phyloP scores from a whole-genome alignment of 495 filamentous ascomycete genomes.

The Aspergillus ostianus region DNA sequence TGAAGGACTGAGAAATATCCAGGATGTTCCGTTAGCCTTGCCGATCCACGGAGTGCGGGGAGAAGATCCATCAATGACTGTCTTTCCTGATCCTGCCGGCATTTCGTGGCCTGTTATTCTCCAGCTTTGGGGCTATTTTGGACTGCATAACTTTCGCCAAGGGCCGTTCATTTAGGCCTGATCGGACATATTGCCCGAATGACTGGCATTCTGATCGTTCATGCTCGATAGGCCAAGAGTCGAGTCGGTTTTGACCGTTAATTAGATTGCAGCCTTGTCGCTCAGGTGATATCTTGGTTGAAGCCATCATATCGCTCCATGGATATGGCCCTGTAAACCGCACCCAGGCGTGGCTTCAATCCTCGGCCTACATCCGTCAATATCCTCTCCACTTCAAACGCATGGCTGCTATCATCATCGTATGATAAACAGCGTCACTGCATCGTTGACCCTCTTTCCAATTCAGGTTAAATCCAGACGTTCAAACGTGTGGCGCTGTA shows the following conservation, averaged over 20 bases:
- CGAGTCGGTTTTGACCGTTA: not conserved
- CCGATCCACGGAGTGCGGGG: slow-evolving; percentile 24
- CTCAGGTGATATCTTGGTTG: not conserved
- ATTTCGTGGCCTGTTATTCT: slow-evolving; percentile 4
- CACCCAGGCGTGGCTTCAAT: not conserved
- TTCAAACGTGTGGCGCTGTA: slow-evolving; percentile 3
- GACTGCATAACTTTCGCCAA: not conserved
- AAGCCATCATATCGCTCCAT: not conserved
- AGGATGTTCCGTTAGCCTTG: slow-evolving; percentile 20
- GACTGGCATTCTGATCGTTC: not conserved
- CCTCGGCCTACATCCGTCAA: not conserved
- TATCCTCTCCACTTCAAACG: not conserved
- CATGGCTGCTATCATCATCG: not conserved
- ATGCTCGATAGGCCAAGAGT: not conserved
- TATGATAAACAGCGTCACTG: not conserved
- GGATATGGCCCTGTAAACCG: not conserved
- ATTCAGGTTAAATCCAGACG: not conserved
- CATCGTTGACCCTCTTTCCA: not conserved
- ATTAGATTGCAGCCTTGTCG: not conserved
- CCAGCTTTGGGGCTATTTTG: not conserved
- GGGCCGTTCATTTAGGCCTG: not conserved
- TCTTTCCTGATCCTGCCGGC: slow-evolving; percentile 1
- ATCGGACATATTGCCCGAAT: not conserved
- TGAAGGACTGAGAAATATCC: slow-evolving; percentile 21
- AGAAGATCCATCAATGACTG: slow-evolving; percentile 20